These are phyloP conservation scores for Coemansia sp. DNA, from an alignment of 192 early-diverging fungal species.

Conservation along the genomic window DNA sequence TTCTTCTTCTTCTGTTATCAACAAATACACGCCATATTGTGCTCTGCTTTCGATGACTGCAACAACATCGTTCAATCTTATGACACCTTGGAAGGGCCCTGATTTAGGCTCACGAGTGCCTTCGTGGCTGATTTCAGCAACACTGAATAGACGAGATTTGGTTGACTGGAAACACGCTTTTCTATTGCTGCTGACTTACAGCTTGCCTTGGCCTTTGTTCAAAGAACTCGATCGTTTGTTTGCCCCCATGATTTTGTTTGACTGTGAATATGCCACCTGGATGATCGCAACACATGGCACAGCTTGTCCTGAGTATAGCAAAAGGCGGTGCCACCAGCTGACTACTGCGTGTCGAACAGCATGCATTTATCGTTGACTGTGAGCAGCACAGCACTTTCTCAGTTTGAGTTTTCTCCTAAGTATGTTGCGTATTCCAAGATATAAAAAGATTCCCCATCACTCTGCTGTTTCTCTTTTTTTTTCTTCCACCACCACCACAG, in stretches of 20 bases:
- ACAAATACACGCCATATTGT: background rate
- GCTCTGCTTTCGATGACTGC: background rate
- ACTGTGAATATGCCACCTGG: background rate
- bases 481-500: background rate
- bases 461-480: background rate
- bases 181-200: background rate
- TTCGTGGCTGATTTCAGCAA: background rate
- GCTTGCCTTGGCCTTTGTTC: background rate
- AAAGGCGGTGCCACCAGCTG: background rate
- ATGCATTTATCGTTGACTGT: background rate
- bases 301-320: background rate
- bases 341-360: background rate
- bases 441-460: background rate
- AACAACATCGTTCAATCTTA: background rate
- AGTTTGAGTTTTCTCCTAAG: background rate
- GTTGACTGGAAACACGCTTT: background rate
- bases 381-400: background rate
- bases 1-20: background rate
- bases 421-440: background rate
- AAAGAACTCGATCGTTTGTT: background rate
- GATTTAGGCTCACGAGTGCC: slow-evolving; percentile 4
- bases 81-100: background rate
- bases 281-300: background rate
- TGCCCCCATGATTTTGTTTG: background rate
- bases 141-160: background rate